Evolutionary conservation across 768 basidiomycete genomes (phyloP), one percentile per base, ranked within the genome.

Genomic region (Amanita molliuscula): DNA sequence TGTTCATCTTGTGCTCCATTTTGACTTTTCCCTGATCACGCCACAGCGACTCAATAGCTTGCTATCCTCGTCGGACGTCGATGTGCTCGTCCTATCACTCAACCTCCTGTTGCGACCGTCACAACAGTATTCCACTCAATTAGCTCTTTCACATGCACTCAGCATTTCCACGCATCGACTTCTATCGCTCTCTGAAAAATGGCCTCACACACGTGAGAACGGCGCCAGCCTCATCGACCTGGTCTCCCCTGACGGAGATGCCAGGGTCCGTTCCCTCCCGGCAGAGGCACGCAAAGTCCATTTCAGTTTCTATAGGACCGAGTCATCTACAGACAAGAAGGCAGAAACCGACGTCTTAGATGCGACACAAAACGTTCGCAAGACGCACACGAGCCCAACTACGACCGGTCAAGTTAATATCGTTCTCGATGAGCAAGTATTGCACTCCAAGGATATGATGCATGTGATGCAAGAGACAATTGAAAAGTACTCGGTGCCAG

Each of bases 121-220:
- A 3, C 94, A 97, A 60, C 94, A 97, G 62, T 98, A 96, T 63
- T 92, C 89, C 6, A 80, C 84, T 11, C 85, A 90, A 58, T 84
- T 87, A 7, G 81, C 89, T 10, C 83, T 94, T 46, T 84, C 88
- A 35, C 80, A 86, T 56, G 81, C 82, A 1, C 75, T 89, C n/a
- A 85, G 76, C 65, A 85, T 88, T 51, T 90, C 84, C 31, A 87
- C 82, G 3, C 76, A 82, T 50, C 84, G 88, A 46, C 74, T 97
- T 10, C 79, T 87, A 53, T 82, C 84, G 18, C 79, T 98, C 29
- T 84, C 86, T 6, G 88, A 84, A 58, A 79, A 87, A 47, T 94
- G 90, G 87, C 79, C 87, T 9, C 79, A 82, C 61, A 61, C 90
- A 8, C 82, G 87, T 52, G 90, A 94, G 61, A 78, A 84, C 57